Evolutionary conservation across 768 basidiomycete species (phyloP).

Genomic region (Favolaschia claudopus): DNA sequence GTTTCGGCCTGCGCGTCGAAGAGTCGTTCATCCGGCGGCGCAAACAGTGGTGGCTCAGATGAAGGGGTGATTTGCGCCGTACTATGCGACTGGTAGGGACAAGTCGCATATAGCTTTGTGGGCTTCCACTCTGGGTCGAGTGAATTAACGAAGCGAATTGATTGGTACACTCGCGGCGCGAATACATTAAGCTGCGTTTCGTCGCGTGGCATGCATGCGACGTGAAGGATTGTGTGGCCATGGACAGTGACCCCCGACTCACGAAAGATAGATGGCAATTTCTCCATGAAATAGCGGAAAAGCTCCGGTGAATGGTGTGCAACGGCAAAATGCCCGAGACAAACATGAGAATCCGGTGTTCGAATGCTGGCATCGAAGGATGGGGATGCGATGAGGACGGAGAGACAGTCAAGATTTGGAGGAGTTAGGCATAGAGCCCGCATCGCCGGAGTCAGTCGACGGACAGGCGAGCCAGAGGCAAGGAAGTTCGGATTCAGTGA

Average conservation of each 20-base stretch:
- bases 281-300: too few species aligned
- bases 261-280: neutral
- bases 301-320: neutral
- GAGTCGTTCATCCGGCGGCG: neutral
- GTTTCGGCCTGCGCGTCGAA: constrained; percentile 3
- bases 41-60: constrained; percentile 2
- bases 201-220: constrained; percentile 2
- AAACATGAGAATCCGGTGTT: neutral
- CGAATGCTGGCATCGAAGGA: neutral
- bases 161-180: constrained; percentile 2
- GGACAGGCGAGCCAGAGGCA: neutral
- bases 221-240: constrained; percentile 5
- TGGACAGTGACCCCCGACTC: neutral
- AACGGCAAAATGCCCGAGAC: constrained; percentile 4
- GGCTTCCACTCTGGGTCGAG: constrained; percentile 6
- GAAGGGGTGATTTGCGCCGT: neutral
- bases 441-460: constrained; percentile 4
- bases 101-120: neutral
- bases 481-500: constrained; percentile 6
- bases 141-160: neutral
- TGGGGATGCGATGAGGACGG: constrained; percentile 2
- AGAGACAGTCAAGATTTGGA: constrained; percentile 1
- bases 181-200: constrained; percentile 10
- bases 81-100: neutral
- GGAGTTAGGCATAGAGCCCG: constrained; percentile 3